Evolutionary conservation across 2,329 filamentous ascomycete species (phyloP), one percentile per base, ranked within the genome.

Genomic region (Phoma sp.): DNA sequence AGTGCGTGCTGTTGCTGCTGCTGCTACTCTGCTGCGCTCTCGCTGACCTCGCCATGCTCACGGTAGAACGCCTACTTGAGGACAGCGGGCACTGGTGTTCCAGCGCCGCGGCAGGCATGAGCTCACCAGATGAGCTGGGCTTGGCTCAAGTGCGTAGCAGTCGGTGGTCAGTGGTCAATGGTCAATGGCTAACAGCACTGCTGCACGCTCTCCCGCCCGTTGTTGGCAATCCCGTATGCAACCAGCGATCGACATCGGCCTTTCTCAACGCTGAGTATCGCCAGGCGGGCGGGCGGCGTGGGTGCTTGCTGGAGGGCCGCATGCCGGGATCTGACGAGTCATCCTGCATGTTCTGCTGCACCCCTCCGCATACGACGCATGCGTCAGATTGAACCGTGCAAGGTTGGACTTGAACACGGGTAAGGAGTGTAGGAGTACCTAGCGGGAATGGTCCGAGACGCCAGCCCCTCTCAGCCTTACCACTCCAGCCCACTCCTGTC

Each of bases 381-480:
- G 56, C 56, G 49, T 55, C 46, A 60, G 59, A 60, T 43, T 47
- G 54, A 52, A 51, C 43, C 18, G 44, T 47, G 29, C 27, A 55
- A 52, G 51, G 50, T 58, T 49, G 40, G 56, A 52, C 54, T 57
- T 39, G 56, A 56, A 42, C 54, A 52, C 27, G 51, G 40, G 40
- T 49, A 49, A 47, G 36, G 56, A 53, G 60, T 59, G 55, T 58
- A 55, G 50, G 52, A 58, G 61, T 9, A 29, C 9, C 27, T 29
- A 9, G 27, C 27, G 27, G 27, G 27, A 18, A 18, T 18, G 18
- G 18, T 18, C 18, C 18, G 55, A 47, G 51, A 49, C 54, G 42
- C 27, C 42, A 52, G 52, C 55, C 52, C 48, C 43, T 49, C 38
- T 56, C 61, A 67, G 65, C 65, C 61, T 55, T 66, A 68, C 59